Percentiles rank a stretch among this genome's conserved stretches.
Evolutionary conservation across 768 basidiomycete genomes (phyloP).

Genomic region (Filobasidium floriforme): DNA sequence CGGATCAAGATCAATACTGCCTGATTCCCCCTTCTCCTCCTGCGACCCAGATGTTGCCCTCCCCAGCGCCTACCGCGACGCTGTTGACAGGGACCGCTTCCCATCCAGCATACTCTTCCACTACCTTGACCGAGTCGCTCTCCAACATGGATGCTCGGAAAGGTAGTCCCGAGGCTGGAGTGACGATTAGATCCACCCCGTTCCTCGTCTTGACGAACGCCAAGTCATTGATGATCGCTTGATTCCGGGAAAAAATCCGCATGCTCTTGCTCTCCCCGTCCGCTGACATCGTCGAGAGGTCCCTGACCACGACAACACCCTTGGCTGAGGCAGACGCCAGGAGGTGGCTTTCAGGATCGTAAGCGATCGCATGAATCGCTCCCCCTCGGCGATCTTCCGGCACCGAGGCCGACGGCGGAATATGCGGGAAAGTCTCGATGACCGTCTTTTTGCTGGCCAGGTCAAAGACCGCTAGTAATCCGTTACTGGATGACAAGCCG

Average conservation of each 20-base stretch:
- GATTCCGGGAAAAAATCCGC: conserved; percentile 33
- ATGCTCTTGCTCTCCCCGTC: conserved; percentile 2
- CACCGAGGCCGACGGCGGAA: conserved; percentile 23
- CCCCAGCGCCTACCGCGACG: conserved; percentile 23
- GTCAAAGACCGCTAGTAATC: conserved; percentile 56
- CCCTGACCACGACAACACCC: conserved; percentile 56
- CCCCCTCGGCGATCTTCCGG: conserved; percentile 39
- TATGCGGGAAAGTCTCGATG: conserved; percentile 33
- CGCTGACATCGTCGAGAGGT: conserved; percentile 49
- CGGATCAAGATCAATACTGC: conserved; percentile 25
- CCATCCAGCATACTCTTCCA: conserved; percentile 43
- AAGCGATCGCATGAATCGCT: conserved; percentile 47
- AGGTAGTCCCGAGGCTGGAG: conserved; percentile 38
- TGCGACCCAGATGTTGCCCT: conserved; percentile 36
- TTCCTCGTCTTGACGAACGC: conserved; percentile 19
- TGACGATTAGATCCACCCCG: conserved; percentile 30
- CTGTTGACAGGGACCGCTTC: conserved; percentile 36
- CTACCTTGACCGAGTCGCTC: conserved; percentile 20
- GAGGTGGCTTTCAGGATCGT: conserved; percentile 47
- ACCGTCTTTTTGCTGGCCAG: conserved; percentile 46
- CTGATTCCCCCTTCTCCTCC: conserved; percentile 41
- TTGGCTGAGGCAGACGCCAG: conserved; percentile 57
- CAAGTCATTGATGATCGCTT: conserved; percentile 31
- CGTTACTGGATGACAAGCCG: conserved; percentile 51
- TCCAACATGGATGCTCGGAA: conserved; percentile 26